Conservation (phyloP, 108 stramenopile species). For the Pseudonitzschia delicatissima region DNA sequence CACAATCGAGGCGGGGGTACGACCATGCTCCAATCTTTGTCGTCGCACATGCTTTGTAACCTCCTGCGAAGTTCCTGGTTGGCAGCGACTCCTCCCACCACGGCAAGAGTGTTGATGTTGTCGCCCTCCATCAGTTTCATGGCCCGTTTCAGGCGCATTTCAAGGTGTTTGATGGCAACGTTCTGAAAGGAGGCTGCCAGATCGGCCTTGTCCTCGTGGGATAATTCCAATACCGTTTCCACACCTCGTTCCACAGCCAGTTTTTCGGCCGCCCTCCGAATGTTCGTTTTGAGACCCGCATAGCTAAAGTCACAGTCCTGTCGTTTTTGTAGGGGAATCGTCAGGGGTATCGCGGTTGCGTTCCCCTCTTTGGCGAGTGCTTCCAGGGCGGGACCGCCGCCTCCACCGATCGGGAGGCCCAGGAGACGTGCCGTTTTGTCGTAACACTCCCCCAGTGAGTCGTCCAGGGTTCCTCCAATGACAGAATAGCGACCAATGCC, state of each 20-base stretch:
- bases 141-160: slow-evolving; percentile 79
- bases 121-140: slow-evolving; percentile 59
- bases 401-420: slow-evolving; percentile 83
- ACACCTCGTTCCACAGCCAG: slow-evolving; percentile 53
- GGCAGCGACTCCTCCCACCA: slow-evolving; percentile 97
- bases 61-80: slow-evolving; percentile 86
- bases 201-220: slow-evolving; percentile 69
- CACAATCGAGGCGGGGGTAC: slow-evolving; percentile 93
- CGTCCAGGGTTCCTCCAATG: slow-evolving; percentile 94
- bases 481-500: slow-evolving; percentile 83
- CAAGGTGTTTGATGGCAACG: slow-evolving; percentile 89
- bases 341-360: slow-evolving; percentile 63
- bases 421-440: slow-evolving; percentile 94
- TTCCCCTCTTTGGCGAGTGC: slow-evolving; percentile 79
- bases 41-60: slow-evolving; percentile 52
- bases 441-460: slow-evolving; percentile 92
- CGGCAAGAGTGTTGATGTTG: slow-evolving; percentile 77
- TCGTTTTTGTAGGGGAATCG: slow-evolving; percentile 83
- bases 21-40: slow-evolving; percentile 71
- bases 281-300: slow-evolving; percentile 93
- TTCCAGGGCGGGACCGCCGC: slow-evolving; percentile 95
- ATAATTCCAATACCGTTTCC: slow-evolving; percentile 42
- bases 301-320: slow-evolving; percentile 95
- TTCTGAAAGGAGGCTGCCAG: slow-evolving; percentile 94
- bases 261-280: slow-evolving; percentile 63